Evolutionary conservation across 2,329 filamentous ascomycete genomes (phyloP), one percentile per base, ranked within the genome.

Genomic region (Claviceps digitariae): DNA sequence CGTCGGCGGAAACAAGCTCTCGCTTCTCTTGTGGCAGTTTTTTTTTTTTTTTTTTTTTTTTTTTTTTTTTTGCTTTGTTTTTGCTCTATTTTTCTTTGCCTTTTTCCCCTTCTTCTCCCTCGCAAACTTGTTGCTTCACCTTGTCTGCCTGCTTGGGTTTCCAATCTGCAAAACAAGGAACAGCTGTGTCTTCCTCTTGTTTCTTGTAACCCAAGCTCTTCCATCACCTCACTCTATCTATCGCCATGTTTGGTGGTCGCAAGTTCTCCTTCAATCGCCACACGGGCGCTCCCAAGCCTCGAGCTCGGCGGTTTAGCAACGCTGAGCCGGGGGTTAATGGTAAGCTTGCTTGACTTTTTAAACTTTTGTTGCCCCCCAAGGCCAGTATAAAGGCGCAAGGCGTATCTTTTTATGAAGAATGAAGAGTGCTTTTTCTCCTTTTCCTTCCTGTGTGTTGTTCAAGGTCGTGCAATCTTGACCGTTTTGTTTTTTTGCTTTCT

Each of bases 191-290:
- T 8, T 4, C 17, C 1, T 21, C 9, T 50, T 20, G 13, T n/a
- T 15, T 2, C 15, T 12, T 15, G 5, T 15, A 25, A 15, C 10
- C 31, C n/a, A 36, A 38, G 41, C 29, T 21, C 15, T 13, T 13
- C 1, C 31, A 34, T 45, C 7, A 3, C 20, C 12, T n/a, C 29
- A 10, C 15, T 29, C 8, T 29, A 29, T 44, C 40, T 2, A 53
- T 51, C 63, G 70, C 61, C 52, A 76, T 77, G 71, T 78, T 78
- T 61, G 68, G 71, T 64, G 74, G 74, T 55, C 78, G 81, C 69
- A 82, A 82, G 65, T 83, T 83, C 67, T 82, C 79, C 57, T 83
- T 84, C 69, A 83, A 84, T 69, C 74, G 79, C 63, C 78, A 82
- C 63, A 82, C 81, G 51, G 81, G 81, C 61, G 74, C 76, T 43